Percentiles rank a stretch among this genome's conserved stretches.
Conservation (phyloP, 2,329 filamentous ascomycete species). For the Ophiostoma fasciatum region DNA sequence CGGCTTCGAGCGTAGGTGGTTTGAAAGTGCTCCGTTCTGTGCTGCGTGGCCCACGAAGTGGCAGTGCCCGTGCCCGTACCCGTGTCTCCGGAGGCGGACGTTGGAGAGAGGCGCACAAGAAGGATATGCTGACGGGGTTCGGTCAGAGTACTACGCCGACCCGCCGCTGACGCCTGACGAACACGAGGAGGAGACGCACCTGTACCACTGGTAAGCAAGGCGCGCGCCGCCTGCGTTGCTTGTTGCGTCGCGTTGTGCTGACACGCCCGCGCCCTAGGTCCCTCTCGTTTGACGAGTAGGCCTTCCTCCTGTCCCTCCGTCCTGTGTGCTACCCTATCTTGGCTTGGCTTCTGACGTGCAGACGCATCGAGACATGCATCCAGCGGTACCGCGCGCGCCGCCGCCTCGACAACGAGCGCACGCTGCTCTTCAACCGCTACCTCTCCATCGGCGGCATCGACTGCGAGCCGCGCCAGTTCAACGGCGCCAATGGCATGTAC, state of each 20-base stretch:
- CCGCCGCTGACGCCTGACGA: slow-evolving; percentile 60
- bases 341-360: too few relatives aligned
- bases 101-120: too few relatives aligned
- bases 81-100: too few relatives aligned
- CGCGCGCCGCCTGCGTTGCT: too few relatives aligned
- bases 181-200: slow-evolving; percentile 43
- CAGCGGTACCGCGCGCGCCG: slow-evolving; percentile 66
- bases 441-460: slow-evolving; percentile 73
- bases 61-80: too few relatives aligned
- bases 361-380: slow-evolving; percentile 74
- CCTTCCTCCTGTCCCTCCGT: background rate
- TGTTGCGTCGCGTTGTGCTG: too few relatives aligned
- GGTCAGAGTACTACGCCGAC: slow-evolving; percentile 63
- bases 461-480: slow-evolving; percentile 39
- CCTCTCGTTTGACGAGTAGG: slow-evolving; percentile 8
- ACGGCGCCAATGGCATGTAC: slow-evolving; percentile 34
- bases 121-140: too few relatives aligned
- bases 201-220: slow-evolving; percentile 52
- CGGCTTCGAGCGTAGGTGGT: slow-evolving; percentile 51
- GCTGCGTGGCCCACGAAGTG: too few relatives aligned
- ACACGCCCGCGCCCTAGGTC: slow-evolving; percentile 1
- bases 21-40: too few relatives aligned
- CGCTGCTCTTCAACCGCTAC: slow-evolving; percentile 61
- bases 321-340: background rate
- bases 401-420: slow-evolving; percentile 50